Percentiles rank a stretch among this genome's conserved stretches.
These are phyloP conservation scores for Euphorbia corollata DNA, from an alignment of 441 rosid genomes.

Conservation along the genomic window DNA sequence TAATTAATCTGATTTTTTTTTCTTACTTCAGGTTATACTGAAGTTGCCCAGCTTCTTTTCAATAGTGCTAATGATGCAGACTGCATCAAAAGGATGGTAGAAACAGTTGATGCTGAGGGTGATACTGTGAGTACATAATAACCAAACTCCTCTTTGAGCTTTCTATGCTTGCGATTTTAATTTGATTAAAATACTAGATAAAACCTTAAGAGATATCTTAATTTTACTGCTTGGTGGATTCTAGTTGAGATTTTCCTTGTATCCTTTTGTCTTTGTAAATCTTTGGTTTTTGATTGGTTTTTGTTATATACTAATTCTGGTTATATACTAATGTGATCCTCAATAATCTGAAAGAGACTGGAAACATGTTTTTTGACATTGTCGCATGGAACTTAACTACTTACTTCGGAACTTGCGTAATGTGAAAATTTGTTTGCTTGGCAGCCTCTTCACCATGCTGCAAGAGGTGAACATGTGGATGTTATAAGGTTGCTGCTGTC, in stretches of 20 bases:
- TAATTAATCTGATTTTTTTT: neutral
- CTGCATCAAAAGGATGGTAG: constrained; percentile 57
- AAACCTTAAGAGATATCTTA: neutral
- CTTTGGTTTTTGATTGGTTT: neutral
- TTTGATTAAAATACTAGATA: constrained; percentile 1
- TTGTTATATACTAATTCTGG: too few relatives aligned
- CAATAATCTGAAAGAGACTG: neutral
- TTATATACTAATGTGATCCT: neutral
- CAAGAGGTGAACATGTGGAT: constrained; percentile 72
- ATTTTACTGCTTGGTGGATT: neutral
- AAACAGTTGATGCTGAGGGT: constrained; percentile 63
- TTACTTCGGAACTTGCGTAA: neutral
- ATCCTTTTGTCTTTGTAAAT: neutral
- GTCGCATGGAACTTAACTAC: neutral
- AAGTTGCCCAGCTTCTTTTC: constrained; percentile 58
- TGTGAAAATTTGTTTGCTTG: constrained; percentile 11
- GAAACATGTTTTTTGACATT: neutral
- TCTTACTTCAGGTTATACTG: constrained; percentile 47
- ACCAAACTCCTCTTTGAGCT: constrained; percentile 14
- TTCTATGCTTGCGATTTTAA: neutral
- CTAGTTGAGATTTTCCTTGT: neutral
- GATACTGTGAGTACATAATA: constrained; percentile 56
- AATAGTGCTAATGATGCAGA: constrained; percentile 41
- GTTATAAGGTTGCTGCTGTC: constrained; percentile 59
- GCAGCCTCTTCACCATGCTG: constrained; percentile 94